phyloP scores from a whole-genome alignment of 1,284 basidiomycete genomes.

The Puccinia brachypodii region DNA sequence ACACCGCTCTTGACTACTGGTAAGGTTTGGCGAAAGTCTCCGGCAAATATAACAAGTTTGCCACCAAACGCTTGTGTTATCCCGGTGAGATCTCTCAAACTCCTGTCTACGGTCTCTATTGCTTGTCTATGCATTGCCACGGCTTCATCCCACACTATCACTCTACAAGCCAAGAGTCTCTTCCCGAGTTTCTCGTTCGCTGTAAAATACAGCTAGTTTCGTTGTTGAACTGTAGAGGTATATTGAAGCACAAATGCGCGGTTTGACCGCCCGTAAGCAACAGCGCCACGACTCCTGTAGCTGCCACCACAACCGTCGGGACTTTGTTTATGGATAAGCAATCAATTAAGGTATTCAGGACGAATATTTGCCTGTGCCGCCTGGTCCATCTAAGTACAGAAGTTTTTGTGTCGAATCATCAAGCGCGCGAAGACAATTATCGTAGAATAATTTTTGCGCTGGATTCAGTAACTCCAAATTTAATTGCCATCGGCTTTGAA shows the following conservation, averaged over 20 bases:
- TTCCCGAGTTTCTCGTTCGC: background rate
- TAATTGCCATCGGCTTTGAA: no score
- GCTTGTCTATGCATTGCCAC: background rate
- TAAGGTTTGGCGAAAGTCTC: background rate
- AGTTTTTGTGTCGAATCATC: background rate
- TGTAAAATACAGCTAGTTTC: background rate
- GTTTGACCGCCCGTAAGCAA: background rate
- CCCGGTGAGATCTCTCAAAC: background rate
- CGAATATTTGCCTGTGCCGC: no score
- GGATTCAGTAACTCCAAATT: no score
- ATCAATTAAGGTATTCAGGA: background rate
- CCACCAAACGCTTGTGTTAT: background rate
- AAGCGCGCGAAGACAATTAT: background rate
- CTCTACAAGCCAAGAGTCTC: background rate
- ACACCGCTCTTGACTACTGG: no score
- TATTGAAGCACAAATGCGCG: background rate
- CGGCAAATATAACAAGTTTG: background rate
- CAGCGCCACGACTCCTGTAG: background rate
- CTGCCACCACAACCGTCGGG: background rate
- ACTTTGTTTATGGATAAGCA: background rate
- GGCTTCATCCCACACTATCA: slow-evolving; percentile 5
- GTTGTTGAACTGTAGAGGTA: background rate
- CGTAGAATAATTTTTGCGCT: no score
- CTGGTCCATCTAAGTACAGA: background rate
- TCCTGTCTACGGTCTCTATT: background rate